These are phyloP conservation scores for Russula abietina DNA, from an alignment of 768 basidiomycete genomes.

Conservation along the genomic window DNA sequence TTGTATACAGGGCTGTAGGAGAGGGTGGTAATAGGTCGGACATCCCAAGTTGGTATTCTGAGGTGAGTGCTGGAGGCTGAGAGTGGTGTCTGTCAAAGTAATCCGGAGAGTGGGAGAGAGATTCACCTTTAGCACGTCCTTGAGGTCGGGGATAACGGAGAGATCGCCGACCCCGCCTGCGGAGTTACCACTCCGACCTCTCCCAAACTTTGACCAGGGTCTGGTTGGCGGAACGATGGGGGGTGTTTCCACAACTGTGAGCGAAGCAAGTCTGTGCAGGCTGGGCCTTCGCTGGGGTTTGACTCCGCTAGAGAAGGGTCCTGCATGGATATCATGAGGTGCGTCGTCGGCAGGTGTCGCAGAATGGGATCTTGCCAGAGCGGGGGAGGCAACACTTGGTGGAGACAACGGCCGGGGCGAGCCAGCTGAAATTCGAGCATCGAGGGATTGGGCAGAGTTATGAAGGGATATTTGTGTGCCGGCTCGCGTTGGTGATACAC, in stretches of 20 bases:
- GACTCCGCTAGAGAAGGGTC: conserved; percentile 16
- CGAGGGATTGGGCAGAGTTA: conserved; percentile 52
- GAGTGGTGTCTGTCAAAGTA: neutral
- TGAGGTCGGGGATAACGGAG: conserved; percentile 52
- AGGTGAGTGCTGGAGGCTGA: conserved; percentile 60
- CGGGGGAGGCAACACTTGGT: conserved; percentile 32
- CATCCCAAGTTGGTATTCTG: conserved; percentile 65
- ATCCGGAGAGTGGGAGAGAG: neutral
- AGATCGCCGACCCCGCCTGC: conserved; percentile 37
- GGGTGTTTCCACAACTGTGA: conserved; percentile 48
- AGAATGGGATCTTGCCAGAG: conserved; percentile 33
- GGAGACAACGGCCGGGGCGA: conserved; percentile 17
- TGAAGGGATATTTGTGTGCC: conserved; percentile 29
- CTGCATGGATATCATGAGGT: neutral
- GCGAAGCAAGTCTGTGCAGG: conserved; percentile 46
- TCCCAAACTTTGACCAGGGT: conserved; percentile 38
- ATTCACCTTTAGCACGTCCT: conserved; percentile 65
- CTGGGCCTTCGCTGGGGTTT: conserved; percentile 34
- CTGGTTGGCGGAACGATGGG: conserved; percentile 37
- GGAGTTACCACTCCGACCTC: conserved; percentile 47
- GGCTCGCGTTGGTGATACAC: conserved; percentile 13
- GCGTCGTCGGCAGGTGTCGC: conserved; percentile 29
- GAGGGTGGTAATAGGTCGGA: conserved; percentile 70
- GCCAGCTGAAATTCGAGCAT: conserved; percentile 34
- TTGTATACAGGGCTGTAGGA: conserved; percentile 42